Percentiles rank a stretch among this genome's conserved stretches.
Conservation (phyloP, 306 rosid genomes). For the Lathyrus oleraceus region DNA sequence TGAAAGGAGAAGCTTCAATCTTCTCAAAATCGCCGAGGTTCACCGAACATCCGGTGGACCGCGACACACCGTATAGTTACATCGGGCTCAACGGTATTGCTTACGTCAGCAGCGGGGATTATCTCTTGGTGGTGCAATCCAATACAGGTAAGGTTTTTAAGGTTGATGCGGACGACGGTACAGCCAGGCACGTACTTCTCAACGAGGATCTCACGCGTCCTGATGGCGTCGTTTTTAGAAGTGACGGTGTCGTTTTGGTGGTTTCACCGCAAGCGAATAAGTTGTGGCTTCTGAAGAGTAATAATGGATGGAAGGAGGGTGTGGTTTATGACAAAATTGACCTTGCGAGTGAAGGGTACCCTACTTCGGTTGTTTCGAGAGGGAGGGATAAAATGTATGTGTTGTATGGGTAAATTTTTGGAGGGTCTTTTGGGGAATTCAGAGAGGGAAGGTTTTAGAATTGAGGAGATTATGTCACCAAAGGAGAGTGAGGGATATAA, state of each 20-base stretch:
- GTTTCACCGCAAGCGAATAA: conserved; percentile 36
- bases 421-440: too few relatives aligned
- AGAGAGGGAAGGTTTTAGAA: too few relatives aligned
- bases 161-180: conserved; percentile 64
- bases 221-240: conserved; percentile 57
- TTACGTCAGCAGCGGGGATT: conserved; percentile 79
- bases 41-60: too few relatives aligned
- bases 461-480: too few relatives aligned
- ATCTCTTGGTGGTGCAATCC: conserved; percentile 67
- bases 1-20: too few relatives aligned
- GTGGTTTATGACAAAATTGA: conserved; percentile 62
- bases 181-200: conserved; percentile 51
- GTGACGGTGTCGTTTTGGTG: conserved; percentile 78
- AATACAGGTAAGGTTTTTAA: conserved; percentile 84
- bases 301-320: conserved; percentile 64
- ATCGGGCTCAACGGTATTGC: too few relatives aligned
- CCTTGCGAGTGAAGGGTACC: conserved; percentile 58
- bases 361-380: conserved; percentile 66
- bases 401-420: too few relatives aligned
- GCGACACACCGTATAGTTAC: too few relatives aligned
- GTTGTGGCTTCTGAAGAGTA: conserved; percentile 67
- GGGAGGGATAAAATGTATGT: too few relatives aligned
- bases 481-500: conserved; percentile 51
- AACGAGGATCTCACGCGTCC: conserved; percentile 50
- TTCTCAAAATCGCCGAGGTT: too few relatives aligned